phyloP scores from a whole-genome alignment of 2,329 filamentous ascomycete species.

The Penicillium decumbens region DNA sequence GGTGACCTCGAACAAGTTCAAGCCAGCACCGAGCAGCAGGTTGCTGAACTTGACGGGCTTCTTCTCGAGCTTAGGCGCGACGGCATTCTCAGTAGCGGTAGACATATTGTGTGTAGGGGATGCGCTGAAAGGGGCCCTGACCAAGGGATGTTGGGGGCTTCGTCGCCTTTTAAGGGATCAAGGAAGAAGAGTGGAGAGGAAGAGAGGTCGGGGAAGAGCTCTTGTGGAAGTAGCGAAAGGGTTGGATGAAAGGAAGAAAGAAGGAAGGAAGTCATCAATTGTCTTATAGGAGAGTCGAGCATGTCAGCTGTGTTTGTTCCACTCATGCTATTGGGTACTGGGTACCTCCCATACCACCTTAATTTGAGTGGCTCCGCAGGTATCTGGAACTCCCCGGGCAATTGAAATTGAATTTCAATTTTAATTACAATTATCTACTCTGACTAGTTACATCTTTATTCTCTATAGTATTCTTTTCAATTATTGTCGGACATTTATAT shows the following conservation, averaged over 20 bases:
- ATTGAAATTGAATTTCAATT: not conserved
- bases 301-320: slow-evolving; percentile 11
- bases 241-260: slow-evolving; percentile 18
- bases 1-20: slow-evolving; percentile 91
- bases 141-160: slow-evolving; percentile 92
- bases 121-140: slow-evolving; percentile 74
- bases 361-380: not conserved
- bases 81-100: slow-evolving; percentile 45
- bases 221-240: slow-evolving; percentile 10
- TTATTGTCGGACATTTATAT: too few relatives aligned
- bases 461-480: slow-evolving; percentile 10
- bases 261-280: slow-evolving; percentile 9
- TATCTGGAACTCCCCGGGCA: slow-evolving; percentile 1
- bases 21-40: slow-evolving; percentile 83
- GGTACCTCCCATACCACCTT: slow-evolving; percentile 23
- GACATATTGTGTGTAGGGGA: slow-evolving; percentile 55
- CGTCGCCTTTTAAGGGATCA: slow-evolving; percentile 56
- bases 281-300: slow-evolving; percentile 21
- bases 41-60: slow-evolving; percentile 99
- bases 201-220: slow-evolving; percentile 24
- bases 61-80: slow-evolving; percentile 73
- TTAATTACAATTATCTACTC: not conserved
- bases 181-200: slow-evolving; percentile 19
- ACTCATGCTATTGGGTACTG: slow-evolving; percentile 22
- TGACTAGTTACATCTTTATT: slow-evolving; percentile 8